phyloP scores from a whole-genome alignment of 2,329 filamentous ascomycete species.

The Sporothrix globosa region DNA sequence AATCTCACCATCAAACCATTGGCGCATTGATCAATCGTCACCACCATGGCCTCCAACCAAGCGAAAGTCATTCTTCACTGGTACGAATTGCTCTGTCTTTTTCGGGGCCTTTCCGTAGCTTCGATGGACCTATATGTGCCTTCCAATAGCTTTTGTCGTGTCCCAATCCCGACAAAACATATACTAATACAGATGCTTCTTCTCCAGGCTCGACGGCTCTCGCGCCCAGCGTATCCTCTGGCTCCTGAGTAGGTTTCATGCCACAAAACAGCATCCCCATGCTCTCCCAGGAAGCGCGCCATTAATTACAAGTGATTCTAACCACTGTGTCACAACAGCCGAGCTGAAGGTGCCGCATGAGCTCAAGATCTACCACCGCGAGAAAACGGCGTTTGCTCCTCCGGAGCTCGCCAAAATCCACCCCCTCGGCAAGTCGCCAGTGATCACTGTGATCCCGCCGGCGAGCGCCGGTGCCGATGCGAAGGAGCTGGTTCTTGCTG shows the following conservation, averaged over 20 bases:
- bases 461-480: conserved; percentile 37
- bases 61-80: conserved; percentile 32
- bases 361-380: conserved; percentile 76
- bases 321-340: conserved; percentile 50
- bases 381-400: conserved; percentile 65
- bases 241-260: conserved; percentile 59
- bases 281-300: background rate
- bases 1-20: background rate
- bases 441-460: conserved; percentile 65
- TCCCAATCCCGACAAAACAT: too few species aligned
- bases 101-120: background rate
- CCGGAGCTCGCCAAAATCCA: conserved; percentile 76
- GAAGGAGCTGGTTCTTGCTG: conserved; percentile 68
- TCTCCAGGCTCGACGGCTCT: conserved; percentile 74
- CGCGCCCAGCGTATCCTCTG: conserved; percentile 82
- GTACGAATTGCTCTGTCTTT: conserved; percentile 9
- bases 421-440: conserved; percentile 83
- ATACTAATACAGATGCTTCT: background rate
- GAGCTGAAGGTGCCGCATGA: conserved; percentile 80
- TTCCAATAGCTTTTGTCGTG: background rate
- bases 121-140: background rate
- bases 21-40: background rate
- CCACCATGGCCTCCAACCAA: conserved; percentile 1
- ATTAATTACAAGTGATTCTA: background rate
- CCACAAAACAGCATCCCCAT: background rate